phyloP scores from a whole-genome alignment of 768 basidiomycete genomes.

The Hypsizygus marmoreus region DNA sequence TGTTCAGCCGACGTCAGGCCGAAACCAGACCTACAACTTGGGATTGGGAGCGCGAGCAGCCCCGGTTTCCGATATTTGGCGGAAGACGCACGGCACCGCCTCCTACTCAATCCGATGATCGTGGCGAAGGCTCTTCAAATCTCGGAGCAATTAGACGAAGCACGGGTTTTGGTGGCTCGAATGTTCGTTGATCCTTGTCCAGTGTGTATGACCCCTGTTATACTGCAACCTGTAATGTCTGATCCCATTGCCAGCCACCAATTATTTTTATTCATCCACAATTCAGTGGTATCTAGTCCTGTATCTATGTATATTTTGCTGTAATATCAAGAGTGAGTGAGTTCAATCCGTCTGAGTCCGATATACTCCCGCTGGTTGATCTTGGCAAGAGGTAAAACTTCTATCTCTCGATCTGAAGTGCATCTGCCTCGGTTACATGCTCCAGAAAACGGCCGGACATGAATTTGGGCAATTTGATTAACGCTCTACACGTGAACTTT shows the following conservation, averaged over 20 bases:
- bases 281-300: no score
- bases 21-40: constrained; percentile 36
- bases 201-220: not conserved
- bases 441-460: not conserved
- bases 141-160: constrained; percentile 74
- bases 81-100: constrained; percentile 26
- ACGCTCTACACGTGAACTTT: not conserved
- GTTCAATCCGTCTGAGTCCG: no score
- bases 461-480: constrained; percentile 3
- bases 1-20: constrained; percentile 42
- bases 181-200: constrained; percentile 49
- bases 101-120: constrained; percentile 39
- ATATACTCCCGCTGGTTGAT: no score
- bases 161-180: constrained; percentile 81
- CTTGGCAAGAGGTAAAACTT: no score
- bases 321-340: no score
- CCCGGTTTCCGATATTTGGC: constrained; percentile 29
- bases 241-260: no score
- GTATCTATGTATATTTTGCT: no score
- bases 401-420: no score
- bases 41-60: constrained; percentile 60
- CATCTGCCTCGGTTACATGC: not conserved
- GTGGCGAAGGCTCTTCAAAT: constrained; percentile 70
- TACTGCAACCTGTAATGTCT: no score
- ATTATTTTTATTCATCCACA: no score